Percentiles rank a stretch among this genome's conserved stretches.
Conservation (phyloP, 768 basidiomycete genomes). For the Stropharia rugosoannulata region DNA sequence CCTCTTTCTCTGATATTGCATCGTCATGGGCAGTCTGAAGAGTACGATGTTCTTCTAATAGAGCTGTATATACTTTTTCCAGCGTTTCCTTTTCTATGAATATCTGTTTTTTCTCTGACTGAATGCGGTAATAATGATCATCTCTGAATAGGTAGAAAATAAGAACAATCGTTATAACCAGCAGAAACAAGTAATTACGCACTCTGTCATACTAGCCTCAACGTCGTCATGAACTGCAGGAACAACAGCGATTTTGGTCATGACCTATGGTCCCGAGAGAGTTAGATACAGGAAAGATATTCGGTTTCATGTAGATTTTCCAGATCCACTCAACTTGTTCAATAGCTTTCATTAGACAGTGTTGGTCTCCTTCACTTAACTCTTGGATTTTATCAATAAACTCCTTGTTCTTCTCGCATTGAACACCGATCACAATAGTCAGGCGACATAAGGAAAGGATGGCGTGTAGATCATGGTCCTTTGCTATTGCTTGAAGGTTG, state of each 20-base stretch:
- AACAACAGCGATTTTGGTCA: constrained; percentile 65
- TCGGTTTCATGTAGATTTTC: background rate
- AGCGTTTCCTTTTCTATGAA: constrained; percentile 84
- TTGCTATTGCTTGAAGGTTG: constrained; percentile 82
- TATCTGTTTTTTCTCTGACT: constrained; percentile 76
- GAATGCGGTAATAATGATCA: constrained; percentile 86
- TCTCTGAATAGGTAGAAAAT: constrained; percentile 50
- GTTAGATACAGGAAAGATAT: background rate
- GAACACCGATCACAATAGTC: constrained; percentile 83
- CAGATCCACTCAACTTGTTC: constrained; percentile 54
- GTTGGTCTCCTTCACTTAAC: constrained; percentile 81
- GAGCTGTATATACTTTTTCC: constrained; percentile 73
- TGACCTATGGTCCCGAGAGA: constrained; percentile 47
- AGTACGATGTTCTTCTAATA: constrained; percentile 73
- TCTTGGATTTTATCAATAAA: constrained; percentile 89
- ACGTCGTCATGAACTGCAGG: constrained; percentile 46
- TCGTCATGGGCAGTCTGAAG: constrained; percentile 82
- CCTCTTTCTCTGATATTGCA: constrained; percentile 73
- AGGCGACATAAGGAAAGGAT: constrained; percentile 77
- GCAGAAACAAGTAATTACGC: constrained; percentile 26
- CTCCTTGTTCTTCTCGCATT: constrained; percentile 85
- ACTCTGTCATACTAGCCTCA: constrained; percentile 80
- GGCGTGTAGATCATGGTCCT: constrained; percentile 64
- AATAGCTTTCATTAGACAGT: constrained; percentile 89
- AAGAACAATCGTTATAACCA: background rate